phyloP scores from a whole-genome alignment of 1,139 yeast genomes.

The Debaryomyces psychrophilus region DNA sequence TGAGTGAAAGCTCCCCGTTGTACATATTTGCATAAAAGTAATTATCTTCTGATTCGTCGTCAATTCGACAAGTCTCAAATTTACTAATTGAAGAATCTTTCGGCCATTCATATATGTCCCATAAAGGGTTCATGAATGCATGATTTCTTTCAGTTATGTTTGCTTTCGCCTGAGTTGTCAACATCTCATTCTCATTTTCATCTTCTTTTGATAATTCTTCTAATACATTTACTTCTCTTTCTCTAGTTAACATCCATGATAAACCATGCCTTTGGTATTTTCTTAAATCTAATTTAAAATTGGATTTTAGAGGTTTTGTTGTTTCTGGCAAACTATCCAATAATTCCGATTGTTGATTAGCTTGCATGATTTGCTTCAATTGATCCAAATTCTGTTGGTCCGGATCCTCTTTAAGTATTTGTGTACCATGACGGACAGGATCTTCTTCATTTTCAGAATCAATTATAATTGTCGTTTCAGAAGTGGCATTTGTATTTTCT shows the following conservation, averaged over 20 bases:
- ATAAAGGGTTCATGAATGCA: constrained; percentile 80
- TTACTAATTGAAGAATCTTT: constrained; percentile 35
- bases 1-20: constrained; percentile 76
- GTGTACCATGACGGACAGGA: constrained; percentile 1
- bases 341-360: constrained; percentile 59
- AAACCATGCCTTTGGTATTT: constrained; percentile 80
- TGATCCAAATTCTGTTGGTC: constrained; percentile 69
- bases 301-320: constrained; percentile 54
- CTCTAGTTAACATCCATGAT: constrained; percentile 79
- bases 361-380: constrained; percentile 70
- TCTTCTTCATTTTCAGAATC: constrained; percentile 18
- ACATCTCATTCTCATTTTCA: constrained; percentile 13
- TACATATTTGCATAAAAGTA: constrained; percentile 79
- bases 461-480: constrained; percentile 3
- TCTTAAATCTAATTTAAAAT: constrained; percentile 61
- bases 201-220: constrained; percentile 32
- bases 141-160: constrained; percentile 36
- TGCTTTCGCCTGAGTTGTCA: constrained; percentile 34
- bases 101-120: constrained; percentile 86
- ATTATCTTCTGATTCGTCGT: constrained; percentile 17
- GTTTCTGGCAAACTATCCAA: constrained; percentile 61
- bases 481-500: background rate
- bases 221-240: constrained; percentile 52
- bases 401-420: constrained; percentile 16
- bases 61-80: constrained; percentile 16